phyloP scores from a whole-genome alignment of 768 basidiomycete genomes.

The Psilocybe sp. region DNA sequence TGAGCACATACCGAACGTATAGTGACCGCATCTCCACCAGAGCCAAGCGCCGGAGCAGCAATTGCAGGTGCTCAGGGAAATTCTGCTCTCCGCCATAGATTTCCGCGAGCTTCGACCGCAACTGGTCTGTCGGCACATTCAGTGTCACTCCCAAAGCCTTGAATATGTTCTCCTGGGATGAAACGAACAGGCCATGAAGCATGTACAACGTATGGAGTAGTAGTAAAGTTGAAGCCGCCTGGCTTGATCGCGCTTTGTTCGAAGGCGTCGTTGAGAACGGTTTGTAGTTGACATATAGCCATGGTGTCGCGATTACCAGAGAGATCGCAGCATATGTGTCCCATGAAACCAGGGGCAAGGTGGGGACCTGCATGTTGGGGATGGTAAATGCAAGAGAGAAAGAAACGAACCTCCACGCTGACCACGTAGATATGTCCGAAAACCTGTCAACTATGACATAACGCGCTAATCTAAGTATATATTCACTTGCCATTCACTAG shows the following conservation, averaged over 20 bases:
- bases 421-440: neutral
- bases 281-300: conserved; percentile 18
- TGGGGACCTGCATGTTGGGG: conserved; percentile 5
- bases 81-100: conserved; percentile 32
- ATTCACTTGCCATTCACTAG: no score
- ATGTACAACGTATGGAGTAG: conserved; percentile 50
- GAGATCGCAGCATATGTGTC: conserved; percentile 19
- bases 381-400: neutral
- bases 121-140: conserved; percentile 48
- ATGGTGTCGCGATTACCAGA: conserved; percentile 22
- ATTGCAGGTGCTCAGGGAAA: conserved; percentile 47
- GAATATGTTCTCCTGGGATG: conserved; percentile 63
- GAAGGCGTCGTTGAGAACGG: conserved; percentile 11
- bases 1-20: conserved; percentile 52
- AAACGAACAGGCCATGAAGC: conserved; percentile 41
- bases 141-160: conserved; percentile 50
- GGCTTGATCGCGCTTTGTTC: conserved; percentile 7
- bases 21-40: conserved; percentile 54
- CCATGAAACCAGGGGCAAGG: conserved; percentile 19
- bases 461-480: no score
- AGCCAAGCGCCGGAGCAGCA: conserved; percentile 51
- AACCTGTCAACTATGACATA: no score
- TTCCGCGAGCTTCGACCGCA: conserved; percentile 44
- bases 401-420: conserved; percentile 12
- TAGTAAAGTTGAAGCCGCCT: conserved; percentile 32